Evolutionary conservation across 1,139 yeast species (phyloP), one percentile per base, ranked within the genome.

Genomic region (Debaryomyces udenii): DNA sequence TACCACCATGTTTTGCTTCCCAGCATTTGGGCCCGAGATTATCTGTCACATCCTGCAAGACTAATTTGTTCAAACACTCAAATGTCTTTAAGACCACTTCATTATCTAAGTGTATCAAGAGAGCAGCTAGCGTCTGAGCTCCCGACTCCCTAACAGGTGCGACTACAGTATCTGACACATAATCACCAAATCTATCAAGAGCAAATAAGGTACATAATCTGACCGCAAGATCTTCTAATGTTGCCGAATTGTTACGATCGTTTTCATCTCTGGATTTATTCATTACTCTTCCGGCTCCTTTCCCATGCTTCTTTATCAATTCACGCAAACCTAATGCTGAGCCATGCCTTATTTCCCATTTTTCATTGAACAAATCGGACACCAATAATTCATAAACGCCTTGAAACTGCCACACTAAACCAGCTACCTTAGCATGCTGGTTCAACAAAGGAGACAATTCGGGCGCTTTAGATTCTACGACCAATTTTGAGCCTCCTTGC

Each of bases 1-100:
- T 83, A 36, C 99, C 99, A 49, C 99, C 99, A 69, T 94, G 99
- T 45, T 94, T 88, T 1, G 97, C 98, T 61, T 94, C 98, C 99
- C 99, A 94, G 41, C 86, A 77, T 36, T 65, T 68, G 6, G 77
- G 71, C 22, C 63, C 61, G 14, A 46, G 40, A 17, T 52, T 57
- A 31, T 79, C 76, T 55, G 50, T 35, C 15, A 59, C 64, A 37
- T 83, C 80, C 61, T 94, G 99, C 41, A 86, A 63, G 1, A 90
- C 89, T 43, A 94, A 70, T 38, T 78, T 75, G 44, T 81, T 78
- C 42, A 94, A 72, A 24, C 85, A 82, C 16, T 70, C 57, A 58
- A 91, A 93, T 0, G 90, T 81, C 41, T 76, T 71, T 5, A 80
- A 52, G 4, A 81, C 79, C 3, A 76, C 66, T 3, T 76, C 80